Evolutionary conservation across 2,329 filamentous ascomycete genomes (phyloP), one percentile per base, ranked within the genome.

Genomic region (Ambrosiella cleistominuta): DNA sequence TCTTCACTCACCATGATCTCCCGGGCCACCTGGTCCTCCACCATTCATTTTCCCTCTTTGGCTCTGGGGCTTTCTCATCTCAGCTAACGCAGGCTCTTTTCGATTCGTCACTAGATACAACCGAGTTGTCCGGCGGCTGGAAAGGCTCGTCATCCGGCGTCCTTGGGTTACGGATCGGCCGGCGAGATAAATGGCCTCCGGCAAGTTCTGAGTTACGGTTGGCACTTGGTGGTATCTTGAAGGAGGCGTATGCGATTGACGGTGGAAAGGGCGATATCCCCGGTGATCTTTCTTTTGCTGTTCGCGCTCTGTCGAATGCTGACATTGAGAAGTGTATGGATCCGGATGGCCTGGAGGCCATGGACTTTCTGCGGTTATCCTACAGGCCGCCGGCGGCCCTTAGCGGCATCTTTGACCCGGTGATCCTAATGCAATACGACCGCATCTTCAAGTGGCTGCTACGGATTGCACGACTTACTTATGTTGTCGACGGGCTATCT

Each of bases 131-230:
- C 15, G 55, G 38, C 17, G 50, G 40, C 7, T 52, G 44, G 13
- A 13, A 17, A 36, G 50, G 19, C 87, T 88, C 2, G 75, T 83
- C 38, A 80, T 86, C 50, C 54, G 79, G 82, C 60, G 72, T 80
- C 12, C 91, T 95, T 75, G 91, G 93, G 0, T 74, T 97, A 45
- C 84, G 89, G 45, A 74, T 97, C 0, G 86, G 86, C n/a, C 81
- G 80, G 1, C 80, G 88, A 64, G 82, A 87, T 58, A 87, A 77
- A 38, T 97, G 93, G 93, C 93, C 93, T 35, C 93, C 93, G 3
- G 89, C 89, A 27, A 94, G 87, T 68, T 96, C 90, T 0, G 93
- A 97, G 68, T 72, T 98, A n/a, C 81, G 89, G 8, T 75, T 97
- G 4, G 88, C 88, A 0, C 74, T 98, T 15, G 94, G 90, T 78